phyloP scores from a whole-genome alignment of 2,329 filamentous ascomycete genomes.

The Cladosporium sp. region DNA sequence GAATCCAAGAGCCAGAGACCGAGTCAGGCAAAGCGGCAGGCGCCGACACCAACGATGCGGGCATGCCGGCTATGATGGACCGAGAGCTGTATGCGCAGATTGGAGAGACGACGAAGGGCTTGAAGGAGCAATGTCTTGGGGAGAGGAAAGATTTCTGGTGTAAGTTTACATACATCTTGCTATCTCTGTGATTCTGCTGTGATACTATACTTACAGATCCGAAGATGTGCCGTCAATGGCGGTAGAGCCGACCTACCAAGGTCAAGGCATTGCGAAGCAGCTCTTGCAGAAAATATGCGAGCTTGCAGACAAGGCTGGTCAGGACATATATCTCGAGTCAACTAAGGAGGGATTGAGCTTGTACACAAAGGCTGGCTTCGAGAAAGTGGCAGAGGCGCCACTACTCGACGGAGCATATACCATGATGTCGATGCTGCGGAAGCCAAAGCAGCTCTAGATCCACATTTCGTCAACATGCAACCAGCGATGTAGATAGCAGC shows the following conservation, averaged over 20 bases:
- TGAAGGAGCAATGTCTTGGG: slow-evolving; percentile 3
- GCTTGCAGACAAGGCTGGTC: slow-evolving; percentile 8
- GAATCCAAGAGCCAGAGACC: slow-evolving; percentile 1
- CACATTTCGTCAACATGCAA: background rate
- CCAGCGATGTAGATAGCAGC: too few relatives aligned
- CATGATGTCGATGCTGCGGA: background rate
- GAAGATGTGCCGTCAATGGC: slow-evolving; percentile 11
- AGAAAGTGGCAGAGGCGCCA: background rate
- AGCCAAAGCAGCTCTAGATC: background rate
- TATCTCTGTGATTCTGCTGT: background rate
- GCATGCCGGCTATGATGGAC: background rate
- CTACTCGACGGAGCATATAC: background rate
- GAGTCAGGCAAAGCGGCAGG: background rate
- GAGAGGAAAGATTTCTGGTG: slow-evolving; percentile 12
- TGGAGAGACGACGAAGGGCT: background rate
- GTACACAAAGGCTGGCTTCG: slow-evolving; percentile 12
- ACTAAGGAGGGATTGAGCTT: background rate
- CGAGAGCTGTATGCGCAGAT: background rate
- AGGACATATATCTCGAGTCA: slow-evolving; percentile 9
- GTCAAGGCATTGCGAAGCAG: slow-evolving; percentile 1
- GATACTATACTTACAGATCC: background rate
- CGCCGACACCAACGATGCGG: background rate
- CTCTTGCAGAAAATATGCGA: background rate
- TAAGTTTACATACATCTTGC: background rate
- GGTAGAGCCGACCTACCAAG: slow-evolving; percentile 10